Conservation (phyloP, 768 basidiomycete genomes). For the Tricholoma saponaceum region DNA sequence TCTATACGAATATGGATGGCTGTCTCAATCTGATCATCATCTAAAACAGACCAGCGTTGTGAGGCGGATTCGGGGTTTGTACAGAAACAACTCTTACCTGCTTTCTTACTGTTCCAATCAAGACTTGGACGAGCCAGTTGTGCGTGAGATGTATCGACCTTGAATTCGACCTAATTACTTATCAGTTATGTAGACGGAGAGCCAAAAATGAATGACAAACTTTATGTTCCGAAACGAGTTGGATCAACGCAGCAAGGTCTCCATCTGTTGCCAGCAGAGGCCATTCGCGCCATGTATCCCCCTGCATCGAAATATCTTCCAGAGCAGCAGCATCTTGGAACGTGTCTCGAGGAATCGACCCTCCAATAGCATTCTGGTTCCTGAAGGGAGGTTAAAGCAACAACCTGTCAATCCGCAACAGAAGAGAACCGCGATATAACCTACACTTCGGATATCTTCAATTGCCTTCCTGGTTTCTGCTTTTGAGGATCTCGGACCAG, state of each 20-base stretch:
- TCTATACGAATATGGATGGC: slow-evolving; percentile 45
- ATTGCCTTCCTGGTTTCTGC: slow-evolving; percentile 63
- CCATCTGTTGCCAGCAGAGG: slow-evolving; percentile 76
- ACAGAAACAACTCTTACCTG: slow-evolving; percentile 43
- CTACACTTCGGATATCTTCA: slow-evolving; percentile 74
- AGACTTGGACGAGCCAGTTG: slow-evolving; percentile 50
- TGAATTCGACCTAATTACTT: slow-evolving; percentile 59
- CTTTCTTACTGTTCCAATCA: slow-evolving; percentile 90
- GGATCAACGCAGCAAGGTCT: slow-evolving; percentile 69
- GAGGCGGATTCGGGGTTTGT: not conserved
- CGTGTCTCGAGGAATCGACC: slow-evolving; percentile 57
- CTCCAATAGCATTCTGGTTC: slow-evolving; percentile 65
- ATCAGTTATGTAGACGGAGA: not conserved
- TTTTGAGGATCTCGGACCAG: slow-evolving; percentile 58
- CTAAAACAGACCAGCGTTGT: slow-evolving; percentile 32
- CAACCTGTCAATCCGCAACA: not conserved
- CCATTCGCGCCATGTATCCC: slow-evolving; percentile 70
- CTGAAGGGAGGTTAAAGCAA: slow-evolving; percentile 28
- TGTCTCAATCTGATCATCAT: slow-evolving; percentile 84
- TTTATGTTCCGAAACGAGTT: slow-evolving; percentile 80
- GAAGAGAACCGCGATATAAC: slow-evolving; percentile 7
- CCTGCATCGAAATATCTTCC: slow-evolving; percentile 50
- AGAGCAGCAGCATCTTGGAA: slow-evolving; percentile 69
- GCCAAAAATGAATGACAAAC: slow-evolving; percentile 28
- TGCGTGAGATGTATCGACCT: slow-evolving; percentile 60